Evolutionary conservation across 345 rosid genomes (phyloP).

Genomic region (Isatis tinctoria): DNA sequence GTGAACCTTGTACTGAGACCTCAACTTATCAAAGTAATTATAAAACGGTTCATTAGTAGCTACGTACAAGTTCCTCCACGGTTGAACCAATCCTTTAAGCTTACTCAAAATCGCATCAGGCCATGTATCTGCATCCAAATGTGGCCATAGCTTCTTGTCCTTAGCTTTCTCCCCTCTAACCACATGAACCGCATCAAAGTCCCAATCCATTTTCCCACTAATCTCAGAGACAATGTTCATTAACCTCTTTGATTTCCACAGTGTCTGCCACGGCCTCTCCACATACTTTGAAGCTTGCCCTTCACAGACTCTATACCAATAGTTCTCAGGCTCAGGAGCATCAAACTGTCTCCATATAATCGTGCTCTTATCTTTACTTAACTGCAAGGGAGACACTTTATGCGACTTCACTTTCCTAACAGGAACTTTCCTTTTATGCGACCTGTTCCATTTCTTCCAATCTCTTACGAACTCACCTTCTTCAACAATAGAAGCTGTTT

Average conservation of each 20-base stretch:
- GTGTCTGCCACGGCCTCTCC: constrained; percentile 76
- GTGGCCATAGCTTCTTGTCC: constrained; percentile 87
- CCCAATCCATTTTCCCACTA: constrained; percentile 95
- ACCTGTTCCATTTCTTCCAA: constrained; percentile 84
- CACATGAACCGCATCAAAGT: constrained; percentile 82
- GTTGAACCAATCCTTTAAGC: constrained; percentile 54
- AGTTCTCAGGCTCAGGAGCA: constrained; percentile 79
- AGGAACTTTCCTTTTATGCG: constrained; percentile 68
- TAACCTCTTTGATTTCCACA: constrained; percentile 94
- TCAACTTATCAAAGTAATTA: constrained; percentile 83
- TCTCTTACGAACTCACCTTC: constrained; percentile 71
- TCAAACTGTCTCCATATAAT: constrained; percentile 89
- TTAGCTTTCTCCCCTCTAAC: constrained; percentile 88
- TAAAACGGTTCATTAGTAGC: constrained; percentile 87
- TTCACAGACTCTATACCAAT: constrained; percentile 94
- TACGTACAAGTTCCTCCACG: constrained; percentile 75
- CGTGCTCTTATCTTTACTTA: constrained; percentile 72
- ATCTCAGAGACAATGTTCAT: constrained; percentile 87
- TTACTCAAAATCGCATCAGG: constrained; percentile 64
- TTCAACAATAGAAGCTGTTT: constrained; percentile 67
- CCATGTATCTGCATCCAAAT: constrained; percentile 75
- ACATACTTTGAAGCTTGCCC: constrained; percentile 70
- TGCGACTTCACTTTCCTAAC: constrained; percentile 65
- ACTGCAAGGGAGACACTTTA: constrained; percentile 64
- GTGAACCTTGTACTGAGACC: constrained; percentile 84